phyloP scores from a whole-genome alignment of 176 grass and related monocot genomes.

The bread wheat (Triticum aestivum) region IWGSC_CS_RefSeq_v2.1 NC_057807.1:371866404-371866903 shows the following conservation, averaged over 20 bases:
- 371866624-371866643: neutral
- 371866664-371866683: neutral
- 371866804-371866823: conserved; percentile 62
- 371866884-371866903: conserved; percentile 49
- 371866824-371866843: conserved; percentile 52
- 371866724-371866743: conserved; percentile 38
- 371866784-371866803: conserved; percentile 42
- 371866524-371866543: conserved; percentile 42
- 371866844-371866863: conserved; percentile 58
- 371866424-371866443: conserved; percentile 31
- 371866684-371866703: neutral
- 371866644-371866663: neutral
- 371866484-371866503: conserved; percentile 31
- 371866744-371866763: conserved; percentile 50
- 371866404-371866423: conserved; percentile 42
- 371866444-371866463: conserved; percentile 15
- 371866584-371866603: conserved; percentile 56
- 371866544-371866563: conserved; percentile 21
- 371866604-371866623: conserved; percentile 51
- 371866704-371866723: neutral
- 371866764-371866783: conserved; percentile 42
- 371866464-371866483: conserved; percentile 32
- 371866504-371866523: conserved; percentile 29
- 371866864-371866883: conserved; percentile 53
- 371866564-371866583: conserved; percentile 27